Evolutionary conservation across 805 yeast genomes (phyloP).

Genomic region (Saturnispora quitensis): DNA sequence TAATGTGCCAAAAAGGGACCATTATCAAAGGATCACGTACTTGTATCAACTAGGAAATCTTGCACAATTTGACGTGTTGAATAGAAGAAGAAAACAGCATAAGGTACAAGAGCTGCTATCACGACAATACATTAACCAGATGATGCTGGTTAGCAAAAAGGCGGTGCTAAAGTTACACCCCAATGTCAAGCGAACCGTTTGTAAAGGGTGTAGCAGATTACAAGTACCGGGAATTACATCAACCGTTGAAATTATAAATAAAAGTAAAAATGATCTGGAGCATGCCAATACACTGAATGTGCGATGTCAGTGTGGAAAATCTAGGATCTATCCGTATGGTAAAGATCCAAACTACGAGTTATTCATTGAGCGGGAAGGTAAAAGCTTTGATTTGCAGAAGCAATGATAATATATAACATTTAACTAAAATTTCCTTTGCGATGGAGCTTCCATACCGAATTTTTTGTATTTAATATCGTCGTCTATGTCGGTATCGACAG

Average conservation of each 20-base stretch:
- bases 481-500: not conserved
- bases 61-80: slow-evolving; percentile 21
- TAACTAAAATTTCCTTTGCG: not conserved
- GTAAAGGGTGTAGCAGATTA: slow-evolving; percentile 55
- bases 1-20: slow-evolving; percentile 44
- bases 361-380: slow-evolving; percentile 35
- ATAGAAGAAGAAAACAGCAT: not conserved
- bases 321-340: slow-evolving; percentile 58
- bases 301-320: slow-evolving; percentile 44
- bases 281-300: slow-evolving; percentile 40
- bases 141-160: slow-evolving; percentile 57
- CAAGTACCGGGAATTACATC: slow-evolving; percentile 41
- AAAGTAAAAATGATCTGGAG: slow-evolving; percentile 24
- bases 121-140: slow-evolving; percentile 42
- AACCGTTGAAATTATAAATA: slow-evolving; percentile 32
- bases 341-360: slow-evolving; percentile 37
- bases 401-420: not conserved
- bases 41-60: slow-evolving; percentile 46
- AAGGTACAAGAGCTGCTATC: slow-evolving; percentile 28
- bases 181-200: slow-evolving; percentile 52
- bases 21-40: slow-evolving; percentile 49
- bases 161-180: slow-evolving; percentile 60
- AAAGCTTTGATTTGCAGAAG: not conserved
- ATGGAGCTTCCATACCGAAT: slow-evolving; percentile 4
- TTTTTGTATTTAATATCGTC: slow-evolving; percentile 1